Percentiles rank a stretch among this genome's conserved stretches.
Evolutionary conservation across 805 yeast species (phyloP).

Genomic region (Myxozyma monticola): DNA sequence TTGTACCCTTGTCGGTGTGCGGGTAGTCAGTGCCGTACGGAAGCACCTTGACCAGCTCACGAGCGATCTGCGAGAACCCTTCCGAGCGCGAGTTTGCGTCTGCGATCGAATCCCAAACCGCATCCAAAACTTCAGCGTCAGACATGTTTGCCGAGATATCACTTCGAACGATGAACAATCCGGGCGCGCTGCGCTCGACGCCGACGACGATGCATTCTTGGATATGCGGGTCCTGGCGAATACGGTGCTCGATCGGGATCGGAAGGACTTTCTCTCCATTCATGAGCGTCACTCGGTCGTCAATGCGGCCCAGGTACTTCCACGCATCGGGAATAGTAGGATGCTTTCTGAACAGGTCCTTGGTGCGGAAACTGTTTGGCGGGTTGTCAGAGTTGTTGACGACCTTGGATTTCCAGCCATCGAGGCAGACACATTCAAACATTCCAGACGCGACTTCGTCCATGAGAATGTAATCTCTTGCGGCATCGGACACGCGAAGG

Average conservation of each 20-base stretch:
- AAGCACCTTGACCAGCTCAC: constrained; percentile 13
- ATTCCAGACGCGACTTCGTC: constrained; percentile 11
- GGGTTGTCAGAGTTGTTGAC: constrained; percentile 11
- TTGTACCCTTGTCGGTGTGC: constrained; percentile 24
- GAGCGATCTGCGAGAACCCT: constrained; percentile 14
- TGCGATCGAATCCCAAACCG: constrained; percentile 18
- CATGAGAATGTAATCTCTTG: constrained; percentile 10
- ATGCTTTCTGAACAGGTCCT: constrained; percentile 17
- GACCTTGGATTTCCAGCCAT: constrained; percentile 21
- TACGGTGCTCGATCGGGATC: constrained; percentile 22
- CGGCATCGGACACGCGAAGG: constrained; percentile 1
- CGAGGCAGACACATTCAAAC: constrained; percentile 18
- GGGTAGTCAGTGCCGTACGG: constrained; percentile 20
- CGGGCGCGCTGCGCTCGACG: constrained; percentile 16
- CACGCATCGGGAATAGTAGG: constrained; percentile 18
- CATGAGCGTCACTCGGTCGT: constrained; percentile 20
- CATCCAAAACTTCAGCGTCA: constrained; percentile 11
- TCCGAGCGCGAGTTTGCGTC: constrained; percentile 18
- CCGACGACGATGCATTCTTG: constrained; percentile 26
- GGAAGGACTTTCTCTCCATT: constrained; percentile 27
- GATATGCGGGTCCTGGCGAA: constrained; percentile 12
- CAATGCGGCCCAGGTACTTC: constrained; percentile 23
- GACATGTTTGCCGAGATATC: neutral
- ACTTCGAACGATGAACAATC: constrained; percentile 14
- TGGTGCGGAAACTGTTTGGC: constrained; percentile 19